A percentile compares a stretch with the other conserved stretches of the same genome.
Conservation (phyloP, 129 eudicot species). For the Centrapalus pauciflorus region DNA sequence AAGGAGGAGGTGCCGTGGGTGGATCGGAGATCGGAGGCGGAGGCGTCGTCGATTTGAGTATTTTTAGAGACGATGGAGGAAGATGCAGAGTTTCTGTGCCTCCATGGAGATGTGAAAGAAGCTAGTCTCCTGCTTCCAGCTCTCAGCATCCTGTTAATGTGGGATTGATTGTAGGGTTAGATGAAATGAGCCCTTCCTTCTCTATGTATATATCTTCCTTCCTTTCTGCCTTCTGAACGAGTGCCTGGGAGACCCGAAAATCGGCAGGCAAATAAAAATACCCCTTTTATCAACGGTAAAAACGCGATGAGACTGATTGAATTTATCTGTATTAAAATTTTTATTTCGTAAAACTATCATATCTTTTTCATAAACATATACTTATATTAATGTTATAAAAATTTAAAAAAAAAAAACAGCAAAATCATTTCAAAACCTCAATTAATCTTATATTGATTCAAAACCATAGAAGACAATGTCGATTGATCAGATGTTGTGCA, state of each 20-base stretch:
- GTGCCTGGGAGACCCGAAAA: neutral
- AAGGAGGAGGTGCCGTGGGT: neutral
- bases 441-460: no score
- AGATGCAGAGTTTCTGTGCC: conserved; percentile 16
- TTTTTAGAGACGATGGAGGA: conserved; percentile 18
- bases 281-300: neutral
- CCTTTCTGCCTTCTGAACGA: no score
- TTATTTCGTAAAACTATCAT: no score
- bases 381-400: no score
- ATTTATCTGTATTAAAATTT: no score
- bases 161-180: neutral
- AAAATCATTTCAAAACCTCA: no score
- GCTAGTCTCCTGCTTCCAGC: conserved; percentile 40
- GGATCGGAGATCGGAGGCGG: conserved; percentile 6
- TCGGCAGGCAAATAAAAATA: neutral
- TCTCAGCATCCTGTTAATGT: conserved; percentile 43
- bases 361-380: no score
- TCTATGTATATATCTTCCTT: neutral
- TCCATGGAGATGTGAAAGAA: conserved; percentile 33
- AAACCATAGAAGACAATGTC: no score
- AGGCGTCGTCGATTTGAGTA: conserved; percentile 18
- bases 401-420: no score
- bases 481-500: no score
- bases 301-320: no score
- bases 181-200: neutral